Percentiles rank a stretch among this genome's conserved stretches.
Evolutionary conservation across 1,284 basidiomycete genomes (phyloP).

Genomic region (Malassezia cuniculi): DNA sequence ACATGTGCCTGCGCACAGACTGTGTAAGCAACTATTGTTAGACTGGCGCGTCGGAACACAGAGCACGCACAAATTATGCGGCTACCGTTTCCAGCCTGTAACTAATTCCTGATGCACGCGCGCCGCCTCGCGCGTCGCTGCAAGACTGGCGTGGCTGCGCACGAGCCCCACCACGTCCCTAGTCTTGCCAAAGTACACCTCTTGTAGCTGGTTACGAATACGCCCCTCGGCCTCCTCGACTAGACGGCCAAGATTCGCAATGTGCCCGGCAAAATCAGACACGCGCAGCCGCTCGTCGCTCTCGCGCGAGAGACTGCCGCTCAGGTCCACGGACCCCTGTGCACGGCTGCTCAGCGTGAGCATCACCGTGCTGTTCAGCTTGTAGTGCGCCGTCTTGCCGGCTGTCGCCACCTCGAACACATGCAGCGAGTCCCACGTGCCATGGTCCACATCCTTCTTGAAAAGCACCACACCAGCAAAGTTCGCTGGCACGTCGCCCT

Average conservation of each 20-base stretch:
- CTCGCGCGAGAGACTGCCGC: constrained; percentile 91
- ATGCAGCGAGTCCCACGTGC: constrained; percentile 95
- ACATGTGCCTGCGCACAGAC: not conserved
- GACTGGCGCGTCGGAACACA: too few relatives aligned
- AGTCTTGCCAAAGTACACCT: constrained; percentile 97
- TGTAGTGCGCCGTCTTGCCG: constrained; percentile 86
- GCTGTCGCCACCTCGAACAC: constrained; percentile 61
- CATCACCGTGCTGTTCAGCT: constrained; percentile 94
- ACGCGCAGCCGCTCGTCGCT: constrained; percentile 22
- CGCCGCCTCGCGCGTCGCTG: constrained; percentile 64
- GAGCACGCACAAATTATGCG: too few relatives aligned
- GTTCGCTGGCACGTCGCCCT: constrained; percentile 48
- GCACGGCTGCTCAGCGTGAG: constrained; percentile 65
- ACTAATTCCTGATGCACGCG: constrained; percentile 77
- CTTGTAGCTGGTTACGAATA: constrained; percentile 87
- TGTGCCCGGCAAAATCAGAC: constrained; percentile 54
- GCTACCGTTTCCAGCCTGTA: constrained; percentile 8
- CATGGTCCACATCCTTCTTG: constrained; percentile 62
- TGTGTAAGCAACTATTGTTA: too few relatives aligned
- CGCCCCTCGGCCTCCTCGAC: constrained; percentile 99
- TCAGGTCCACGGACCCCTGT: constrained; percentile 66
- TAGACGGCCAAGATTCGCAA: constrained; percentile 81
- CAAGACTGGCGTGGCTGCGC: constrained; percentile 71
- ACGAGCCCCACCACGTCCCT: constrained; percentile 85
- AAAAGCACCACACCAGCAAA: constrained; percentile 94